Base-by-base conservation (phyloP, 2,329 filamentous ascomycete species). In the Colletotrichum simmondsii region DNA sequence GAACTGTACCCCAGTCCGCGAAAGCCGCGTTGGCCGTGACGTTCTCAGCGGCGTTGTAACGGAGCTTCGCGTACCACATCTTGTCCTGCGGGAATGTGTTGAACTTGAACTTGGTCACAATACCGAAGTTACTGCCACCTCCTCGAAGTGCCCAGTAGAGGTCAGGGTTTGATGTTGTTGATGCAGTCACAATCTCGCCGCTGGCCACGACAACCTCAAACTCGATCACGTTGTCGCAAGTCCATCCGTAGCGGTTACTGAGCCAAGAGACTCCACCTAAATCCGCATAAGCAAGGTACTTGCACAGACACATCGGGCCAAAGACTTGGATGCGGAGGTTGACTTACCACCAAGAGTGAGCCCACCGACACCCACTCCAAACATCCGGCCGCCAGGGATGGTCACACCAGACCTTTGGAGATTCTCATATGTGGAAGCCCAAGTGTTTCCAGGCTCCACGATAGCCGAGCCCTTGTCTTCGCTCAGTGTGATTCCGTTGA, bases 131-230 rank as follows among this genome's bases (percentile, higher is more conserved):
- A 46, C 80, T 79, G 10, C 84, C 85, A 4, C 87, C 87, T 10
- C 85, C 85, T 42, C 83, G 82, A 1, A 87, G 78, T 3, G 85
- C 85, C 75, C 80, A 82, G 76, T 80, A 87, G 0, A 88, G 79
- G 53, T 87, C 85, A 0, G 77, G n/a, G 59, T 86, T 78, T 2
- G 77, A 58, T 0, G 69, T 72, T 0, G 75, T 73, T 61, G 80
- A 84, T 4, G 81, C 84, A 5, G 81, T 81, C 26, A 85, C 76
- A 53, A 87, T 79, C 1, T 69, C 63, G 8, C 85, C 83, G 65
- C 80, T 76, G 0, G 81, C 81, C 1, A 85, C 79, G 4, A 87
- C 84, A 22, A 86, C 79, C 71, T 85, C 78, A 57, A 77, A 85
- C 60, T 79, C 81, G 8, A 75, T 71, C 4, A 86, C 78, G 58